Evolutionary conservation across 345 rosid species (phyloP), one percentile per base, ranked within the genome.

Genomic region (Arabis hirsuta): DNA sequence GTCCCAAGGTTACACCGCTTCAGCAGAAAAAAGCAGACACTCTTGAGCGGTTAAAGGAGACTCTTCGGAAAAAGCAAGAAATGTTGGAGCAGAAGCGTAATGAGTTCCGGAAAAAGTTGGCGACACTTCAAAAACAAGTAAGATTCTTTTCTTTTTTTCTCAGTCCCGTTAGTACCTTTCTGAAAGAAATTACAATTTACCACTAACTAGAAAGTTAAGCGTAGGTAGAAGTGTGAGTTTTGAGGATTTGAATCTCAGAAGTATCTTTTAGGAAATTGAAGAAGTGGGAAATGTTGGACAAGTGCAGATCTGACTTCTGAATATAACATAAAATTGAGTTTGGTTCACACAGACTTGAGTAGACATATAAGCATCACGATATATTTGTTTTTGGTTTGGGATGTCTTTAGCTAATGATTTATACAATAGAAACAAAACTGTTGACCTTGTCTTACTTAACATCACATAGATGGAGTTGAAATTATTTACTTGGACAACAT

Each of bases 51-150:
- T 76, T 95, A 83, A 92, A 87, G 84, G 97, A 90, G 79, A 84
- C 90, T 39, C 86, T 95, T 10, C 91, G 90, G 55, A 90, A 86
- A 83, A 95, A 92, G 84, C 99, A 83, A 79, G 92, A 92, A 79
- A 74, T 87, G 84, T 82, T 95, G 81, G 99, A 86, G 72, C 92
- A 83, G 86, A 92, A 90, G 80, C 85, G 94, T 53, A 87, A 76
- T 14, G 91, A 92, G 65, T 92, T 88, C 77, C 85, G 86, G 47
- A 88, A 85, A 47, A 80, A 86, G 72, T 76, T 92, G 87, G 85
- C 85, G 47, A 83, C 82, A 54, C 86, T 92, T 67, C 81, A 81
- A 76, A 95, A 87, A 88, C 93, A 88, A 59, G 94, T 85, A 80
- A 57, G 51, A 50, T 42, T 19, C 39, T 52, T 51, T 29, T 3